phyloP scores from a whole-genome alignment of 2,329 filamentous ascomycete species.

The Myriosclerotinia scirpicola region DNA sequence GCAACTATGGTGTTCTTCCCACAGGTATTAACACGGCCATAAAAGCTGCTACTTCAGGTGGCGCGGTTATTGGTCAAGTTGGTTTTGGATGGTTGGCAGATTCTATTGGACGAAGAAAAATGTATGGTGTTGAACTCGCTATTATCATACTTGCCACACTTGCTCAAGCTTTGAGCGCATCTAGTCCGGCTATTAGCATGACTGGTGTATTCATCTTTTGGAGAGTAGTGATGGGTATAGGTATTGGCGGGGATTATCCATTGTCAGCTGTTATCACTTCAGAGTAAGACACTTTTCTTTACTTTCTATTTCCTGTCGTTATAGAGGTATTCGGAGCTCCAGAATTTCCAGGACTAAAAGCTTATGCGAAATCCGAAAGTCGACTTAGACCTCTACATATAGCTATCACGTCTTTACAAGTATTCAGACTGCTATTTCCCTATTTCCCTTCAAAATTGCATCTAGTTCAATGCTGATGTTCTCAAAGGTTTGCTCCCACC shows the following conservation, averaged over 20 bases:
- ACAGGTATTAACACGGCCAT: slow-evolving; percentile 68
- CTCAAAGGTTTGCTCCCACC: slow-evolving; percentile 70
- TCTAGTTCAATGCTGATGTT: neutral
- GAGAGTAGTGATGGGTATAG: slow-evolving; percentile 75
- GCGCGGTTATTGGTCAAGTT: slow-evolving; percentile 76
- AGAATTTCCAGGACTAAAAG: too few relatives aligned
- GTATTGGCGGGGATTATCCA: slow-evolving; percentile 81
- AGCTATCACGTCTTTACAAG: neutral
- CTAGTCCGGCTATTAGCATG: slow-evolving; percentile 59
- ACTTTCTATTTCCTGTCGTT: neutral
- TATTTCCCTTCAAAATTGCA: neutral
- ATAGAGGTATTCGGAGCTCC: neutral
- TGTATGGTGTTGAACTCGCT: slow-evolving; percentile 78
- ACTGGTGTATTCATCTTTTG: slow-evolving; percentile 68
- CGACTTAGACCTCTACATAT: neutral
- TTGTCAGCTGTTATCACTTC: slow-evolving; percentile 71
- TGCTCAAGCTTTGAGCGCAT: slow-evolving; percentile 62
- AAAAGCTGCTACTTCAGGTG: slow-evolving; percentile 77
- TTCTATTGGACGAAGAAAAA: slow-evolving; percentile 70
- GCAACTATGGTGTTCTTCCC: slow-evolving; percentile 58
- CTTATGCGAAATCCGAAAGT: too few relatives aligned
- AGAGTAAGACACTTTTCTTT: slow-evolving; percentile 49
- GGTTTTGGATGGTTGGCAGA: slow-evolving; percentile 78
- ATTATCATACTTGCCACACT: slow-evolving; percentile 72
- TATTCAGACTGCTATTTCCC: neutral